Evolutionary conservation across 2,329 filamentous ascomycete genomes (phyloP).

Genomic region (Exophiala viscosa): DNA sequence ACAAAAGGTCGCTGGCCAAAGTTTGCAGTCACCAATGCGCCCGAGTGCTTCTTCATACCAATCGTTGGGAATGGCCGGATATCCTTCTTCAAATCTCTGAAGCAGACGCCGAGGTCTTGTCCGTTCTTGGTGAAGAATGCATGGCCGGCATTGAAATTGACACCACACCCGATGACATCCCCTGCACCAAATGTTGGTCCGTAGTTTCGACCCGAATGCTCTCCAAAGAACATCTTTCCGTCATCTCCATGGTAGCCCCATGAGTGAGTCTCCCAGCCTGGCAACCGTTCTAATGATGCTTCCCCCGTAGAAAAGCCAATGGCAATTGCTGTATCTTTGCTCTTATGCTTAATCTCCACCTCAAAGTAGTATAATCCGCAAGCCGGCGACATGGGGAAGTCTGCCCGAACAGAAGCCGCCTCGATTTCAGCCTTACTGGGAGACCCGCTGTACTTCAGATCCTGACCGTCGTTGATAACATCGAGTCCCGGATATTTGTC

Average conservation of each 20-base stretch:
- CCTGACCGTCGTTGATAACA: constrained; percentile 66
- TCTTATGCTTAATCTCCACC: constrained; percentile 61
- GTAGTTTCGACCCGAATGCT: constrained; percentile 54
- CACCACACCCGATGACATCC: constrained; percentile 62
- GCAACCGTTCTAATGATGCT: constrained; percentile 57
- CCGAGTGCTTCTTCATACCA: constrained; percentile 61
- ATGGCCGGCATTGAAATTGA: constrained; percentile 59
- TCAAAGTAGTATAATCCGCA: constrained; percentile 97
- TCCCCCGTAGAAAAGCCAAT: constrained; percentile 60
- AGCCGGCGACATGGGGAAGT: constrained; percentile 81
- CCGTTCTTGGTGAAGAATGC: constrained; percentile 67
- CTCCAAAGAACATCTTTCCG: constrained; percentile 59
- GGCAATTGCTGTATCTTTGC: constrained; percentile 58
- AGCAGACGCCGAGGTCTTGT: constrained; percentile 52
- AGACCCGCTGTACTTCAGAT: constrained; percentile 61
- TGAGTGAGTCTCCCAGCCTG: constrained; percentile 63
- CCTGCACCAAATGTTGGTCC: constrained; percentile 57
- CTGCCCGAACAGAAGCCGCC: constrained; percentile 74
- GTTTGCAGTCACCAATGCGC: constrained; percentile 57
- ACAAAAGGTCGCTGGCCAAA: constrained; percentile 72
- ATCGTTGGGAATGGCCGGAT: constrained; percentile 53
- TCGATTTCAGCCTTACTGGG: constrained; percentile 65
- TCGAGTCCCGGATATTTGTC: constrained; percentile 75
- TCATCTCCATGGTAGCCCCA: constrained; percentile 67
- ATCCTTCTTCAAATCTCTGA: constrained; percentile 41